Evolutionary conservation across 306 rosid species (phyloP).

Genomic region (Arachis stenosperma): DNA sequence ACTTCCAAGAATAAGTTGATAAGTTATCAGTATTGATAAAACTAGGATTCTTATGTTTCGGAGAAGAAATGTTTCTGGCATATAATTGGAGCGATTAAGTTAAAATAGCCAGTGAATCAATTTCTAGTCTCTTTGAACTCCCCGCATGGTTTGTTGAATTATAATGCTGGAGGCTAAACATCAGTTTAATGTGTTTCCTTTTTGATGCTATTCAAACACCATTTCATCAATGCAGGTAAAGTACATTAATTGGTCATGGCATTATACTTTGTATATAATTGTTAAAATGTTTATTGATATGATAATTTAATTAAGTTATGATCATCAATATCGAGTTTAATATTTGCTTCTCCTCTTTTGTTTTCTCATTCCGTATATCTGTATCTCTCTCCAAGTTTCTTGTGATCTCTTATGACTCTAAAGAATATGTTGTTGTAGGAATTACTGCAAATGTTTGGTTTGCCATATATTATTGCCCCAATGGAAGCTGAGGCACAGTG

Average conservation of each 20-base stretch:
- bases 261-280: slow-evolving; percentile 9
- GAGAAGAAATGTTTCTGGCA: slow-evolving; percentile 26
- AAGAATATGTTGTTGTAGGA: slow-evolving; percentile 58
- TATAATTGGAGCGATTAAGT: not conserved
- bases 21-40: slow-evolving; percentile 24
- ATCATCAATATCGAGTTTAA: not conserved
- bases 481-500: slow-evolving; percentile 99
- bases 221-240: slow-evolving; percentile 5
- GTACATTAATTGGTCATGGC: slow-evolving; percentile 16
- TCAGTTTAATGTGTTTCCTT: not conserved
- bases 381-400: slow-evolving; percentile 18
- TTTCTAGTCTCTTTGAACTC: slow-evolving; percentile 2
- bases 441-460: slow-evolving; percentile 94
- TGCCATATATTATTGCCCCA: slow-evolving; percentile 95
- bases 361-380: slow-evolving; percentile 4
- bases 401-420: slow-evolving; percentile 31
- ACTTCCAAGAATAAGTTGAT: slow-evolving; percentile 1
- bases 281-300: not conserved
- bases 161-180: not conserved
- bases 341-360: not conserved
- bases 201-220: slow-evolving; percentile 1
- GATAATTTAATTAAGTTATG: not conserved
- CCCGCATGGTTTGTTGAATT: slow-evolving; percentile 5
- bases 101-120: not conserved
- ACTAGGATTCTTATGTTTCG: slow-evolving; percentile 10